Evolutionary conservation across 2,329 filamentous ascomycete species (phyloP), one percentile per base, ranked within the genome.

Genomic region (Talaromyces amestolkiae): DNA sequence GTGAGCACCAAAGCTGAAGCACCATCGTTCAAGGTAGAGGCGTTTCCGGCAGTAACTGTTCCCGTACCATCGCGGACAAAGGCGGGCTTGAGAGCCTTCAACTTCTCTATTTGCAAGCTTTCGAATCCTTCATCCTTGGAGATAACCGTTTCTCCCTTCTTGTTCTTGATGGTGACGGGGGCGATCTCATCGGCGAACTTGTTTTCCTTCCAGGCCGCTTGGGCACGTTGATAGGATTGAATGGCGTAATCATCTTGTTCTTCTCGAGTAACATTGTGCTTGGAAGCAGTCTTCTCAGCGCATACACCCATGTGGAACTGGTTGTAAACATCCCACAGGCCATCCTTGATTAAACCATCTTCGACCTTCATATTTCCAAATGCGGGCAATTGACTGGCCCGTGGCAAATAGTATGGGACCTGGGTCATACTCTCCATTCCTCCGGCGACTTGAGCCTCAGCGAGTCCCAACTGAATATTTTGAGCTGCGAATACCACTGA

Each of bases 381-480:
- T 0, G 92, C 83, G 1, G 93, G 91, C 71, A 95, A 84, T 68
- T 90, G 87, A 73, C 88, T 92, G n/a, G 92, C 87, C 37, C 95
- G 88, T 8, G 91, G 88, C 35, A 96, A 81, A 76, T 97, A 98
- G 79, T 96, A 96, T 2, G 95, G 95, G 4, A 97, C 92, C 45
- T 91, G 86, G 6, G 91, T 92, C 95, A 99, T 99, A 79, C 92
- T 97, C 82, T 99, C 95, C 91, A 99, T 97, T 63, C 95, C 95
- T 68, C 95, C 95, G 1, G 95, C 95, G 8, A 98, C 85, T 76
- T 96, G 91, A 0, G 91, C 93, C 73, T 96, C 91, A 17, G 92
- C 87, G 10, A 96, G 85, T 5, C 95, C 94, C 11, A 99, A 86
- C 79, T 97, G 92, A 72, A 98, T 97, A 74, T 96, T 95, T 75